Evolutionary conservation across 2,329 filamentous ascomycete genomes (phyloP).

Genomic region (Magnaporthiopsis incrustans): DNA sequence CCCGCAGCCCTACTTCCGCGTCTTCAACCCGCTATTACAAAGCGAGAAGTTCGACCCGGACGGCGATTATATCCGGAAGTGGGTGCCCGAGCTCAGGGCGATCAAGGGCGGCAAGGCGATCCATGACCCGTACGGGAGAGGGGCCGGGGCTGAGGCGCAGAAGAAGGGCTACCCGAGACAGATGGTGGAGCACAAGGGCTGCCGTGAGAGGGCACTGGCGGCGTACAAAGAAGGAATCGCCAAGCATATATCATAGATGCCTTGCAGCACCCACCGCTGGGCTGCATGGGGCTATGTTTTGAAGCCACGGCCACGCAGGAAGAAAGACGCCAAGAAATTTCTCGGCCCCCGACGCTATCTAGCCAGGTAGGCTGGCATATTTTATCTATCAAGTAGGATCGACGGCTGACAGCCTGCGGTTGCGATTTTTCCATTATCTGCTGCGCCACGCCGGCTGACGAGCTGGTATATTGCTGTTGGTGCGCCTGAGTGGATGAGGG

Average conservation of each 20-base stretch:
- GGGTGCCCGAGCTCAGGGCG: constrained; percentile 66
- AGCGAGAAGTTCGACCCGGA: constrained; percentile 77
- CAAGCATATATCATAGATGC: constrained; percentile 11
- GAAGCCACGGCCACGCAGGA: too few relatives aligned
- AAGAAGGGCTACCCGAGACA: constrained; percentile 65
- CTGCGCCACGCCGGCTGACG: too few relatives aligned
- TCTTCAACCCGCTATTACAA: constrained; percentile 81
- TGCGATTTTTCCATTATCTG: too few relatives aligned
- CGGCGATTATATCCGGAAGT: constrained; percentile 73
- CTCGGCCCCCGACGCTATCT: too few relatives aligned
- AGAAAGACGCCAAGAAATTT: too few relatives aligned
- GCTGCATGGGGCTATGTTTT: too few relatives aligned
- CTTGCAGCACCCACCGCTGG: too few relatives aligned
- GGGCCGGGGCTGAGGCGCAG: constrained; percentile 49
- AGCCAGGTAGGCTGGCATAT: too few relatives aligned
- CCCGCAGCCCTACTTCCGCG: constrained; percentile 66
- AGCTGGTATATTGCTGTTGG: too few relatives aligned
- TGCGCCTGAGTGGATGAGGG: too few relatives aligned
- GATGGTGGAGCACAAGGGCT: constrained; percentile 66
- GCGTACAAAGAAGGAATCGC: constrained; percentile 21
- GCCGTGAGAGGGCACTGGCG: constrained; percentile 44
- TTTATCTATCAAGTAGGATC: too few relatives aligned
- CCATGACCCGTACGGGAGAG: constrained; percentile 71
- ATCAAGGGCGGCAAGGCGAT: constrained; percentile 59
- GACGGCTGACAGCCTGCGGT: too few relatives aligned